These are phyloP conservation scores for Arthrobotrys entomopaga DNA, from an alignment of 2,329 filamentous ascomycete genomes.

Conservation along the genomic window DNA sequence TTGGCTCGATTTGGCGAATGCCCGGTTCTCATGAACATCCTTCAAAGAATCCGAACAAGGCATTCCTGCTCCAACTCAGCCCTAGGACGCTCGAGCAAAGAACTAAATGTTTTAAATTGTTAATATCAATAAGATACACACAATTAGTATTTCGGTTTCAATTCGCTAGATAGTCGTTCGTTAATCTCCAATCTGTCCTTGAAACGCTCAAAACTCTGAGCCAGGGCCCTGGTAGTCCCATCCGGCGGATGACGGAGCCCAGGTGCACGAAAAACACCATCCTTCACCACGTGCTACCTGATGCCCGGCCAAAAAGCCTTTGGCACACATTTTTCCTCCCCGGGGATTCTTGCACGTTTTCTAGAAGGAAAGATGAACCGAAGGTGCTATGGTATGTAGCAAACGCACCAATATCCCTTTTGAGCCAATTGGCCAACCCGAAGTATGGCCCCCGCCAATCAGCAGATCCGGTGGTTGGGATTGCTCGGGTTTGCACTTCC, in stretches of 20 bases:
- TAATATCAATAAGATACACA: slow-evolving; percentile 8
- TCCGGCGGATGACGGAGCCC: too few species aligned
- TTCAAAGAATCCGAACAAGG: slow-evolving; percentile 33
- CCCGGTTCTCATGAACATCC: slow-evolving; percentile 31
- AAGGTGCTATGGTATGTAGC: slow-evolving; percentile 10
- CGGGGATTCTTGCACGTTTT: neutral
- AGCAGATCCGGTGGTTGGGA: slow-evolving; percentile 25
- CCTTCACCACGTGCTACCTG: too few species aligned
- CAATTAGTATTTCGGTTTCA: slow-evolving; percentile 4
- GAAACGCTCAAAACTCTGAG: neutral
- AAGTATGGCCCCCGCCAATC: slow-evolving; percentile 19
- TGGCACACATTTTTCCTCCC: neutral
- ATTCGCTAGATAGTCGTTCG: slow-evolving; percentile 23
- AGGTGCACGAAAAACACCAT: too few species aligned
- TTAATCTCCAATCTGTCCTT: neutral
- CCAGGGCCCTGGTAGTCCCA: too few species aligned
- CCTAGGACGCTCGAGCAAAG: slow-evolving; percentile 12
- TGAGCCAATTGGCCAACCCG: slow-evolving; percentile 18
- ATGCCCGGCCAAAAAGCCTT: too few species aligned
- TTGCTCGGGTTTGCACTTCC: slow-evolving; percentile 44
- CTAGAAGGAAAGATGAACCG: slow-evolving; percentile 38
- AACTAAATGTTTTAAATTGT: slow-evolving; percentile 18
- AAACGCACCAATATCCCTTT: slow-evolving; percentile 31
- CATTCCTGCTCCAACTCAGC: slow-evolving; percentile 45
- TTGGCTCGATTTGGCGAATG: slow-evolving; percentile 52